phyloP scores from a whole-genome alignment of 164 flowering plant species.

The Vitis amurensis region DNA sequence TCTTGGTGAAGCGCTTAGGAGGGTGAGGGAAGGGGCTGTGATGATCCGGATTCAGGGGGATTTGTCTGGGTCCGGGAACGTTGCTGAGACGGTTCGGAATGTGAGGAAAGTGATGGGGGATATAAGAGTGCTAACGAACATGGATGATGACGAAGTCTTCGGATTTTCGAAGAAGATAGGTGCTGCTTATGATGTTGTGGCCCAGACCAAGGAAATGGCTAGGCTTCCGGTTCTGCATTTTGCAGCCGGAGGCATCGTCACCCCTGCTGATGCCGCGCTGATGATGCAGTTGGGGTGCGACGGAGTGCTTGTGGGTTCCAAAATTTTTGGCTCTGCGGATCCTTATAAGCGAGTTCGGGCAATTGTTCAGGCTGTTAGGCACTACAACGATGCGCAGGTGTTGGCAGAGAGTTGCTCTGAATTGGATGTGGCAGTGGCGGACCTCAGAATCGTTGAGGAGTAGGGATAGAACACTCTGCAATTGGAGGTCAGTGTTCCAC shows the following conservation, averaged over 20 bases:
- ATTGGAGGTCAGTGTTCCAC: slow-evolving; percentile 4
- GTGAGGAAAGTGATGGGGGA: slow-evolving; percentile 70
- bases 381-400: slow-evolving; percentile 57
- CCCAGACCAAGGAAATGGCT: slow-evolving; percentile 67
- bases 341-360: slow-evolving; percentile 47
- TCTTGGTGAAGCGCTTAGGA: slow-evolving; percentile 70
- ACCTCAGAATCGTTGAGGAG: slow-evolving; percentile 38
- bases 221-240: slow-evolving; percentile 72
- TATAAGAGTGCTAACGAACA: slow-evolving; percentile 48
- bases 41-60: slow-evolving; percentile 65
- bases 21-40: slow-evolving; percentile 83
- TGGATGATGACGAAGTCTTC: slow-evolving; percentile 80
- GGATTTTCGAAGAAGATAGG: slow-evolving; percentile 54
- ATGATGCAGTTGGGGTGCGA: slow-evolving; percentile 87
- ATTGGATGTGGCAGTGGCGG: slow-evolving; percentile 41
- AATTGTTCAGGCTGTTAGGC: slow-evolving; percentile 67
- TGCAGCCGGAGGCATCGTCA: slow-evolving; percentile 69
- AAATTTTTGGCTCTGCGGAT: slow-evolving; percentile 46
- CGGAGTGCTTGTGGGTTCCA: slow-evolving; percentile 63
- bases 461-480: slow-evolving; percentile 25
- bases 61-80: slow-evolving; percentile 32
- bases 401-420: slow-evolving; percentile 50
- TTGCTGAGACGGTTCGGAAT: slow-evolving; percentile 45
- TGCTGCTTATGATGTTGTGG: slow-evolving; percentile 71
- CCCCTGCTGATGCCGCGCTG: slow-evolving; percentile 79